Evolutionary conservation across 345 rosid species (phyloP), one percentile per base, ranked within the genome.

Genomic region (Lepidium sativum): DNA sequence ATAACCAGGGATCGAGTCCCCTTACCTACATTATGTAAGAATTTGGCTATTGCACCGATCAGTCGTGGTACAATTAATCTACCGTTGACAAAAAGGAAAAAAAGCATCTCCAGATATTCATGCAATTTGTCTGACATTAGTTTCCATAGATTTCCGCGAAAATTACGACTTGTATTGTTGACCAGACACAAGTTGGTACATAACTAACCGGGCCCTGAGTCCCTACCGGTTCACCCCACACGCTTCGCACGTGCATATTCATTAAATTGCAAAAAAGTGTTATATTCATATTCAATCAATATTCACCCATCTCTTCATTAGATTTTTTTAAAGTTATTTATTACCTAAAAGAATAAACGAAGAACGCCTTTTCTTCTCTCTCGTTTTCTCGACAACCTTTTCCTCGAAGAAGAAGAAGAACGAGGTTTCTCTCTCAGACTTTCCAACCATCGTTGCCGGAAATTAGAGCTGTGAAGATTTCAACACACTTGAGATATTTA

Each of bases 191-290:
- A 63, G 69, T 55, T 56, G 57, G 58, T 45, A 38, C 57, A 54
- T 38, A 37, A 27, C 55, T 31, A 56, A 33, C 70, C 63, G 60
- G 50, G 69, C 53, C 73, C 18, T 51, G 40, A 42, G 52, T 31
- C 70, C 65, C 63, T 31, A 54, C 75, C 55, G 38, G 42, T 59
- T 54, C 41, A 18, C 6, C 14, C 33, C 65, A 63, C 67, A 72
- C 67, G 55, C 56, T 41, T 65, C 37, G 56, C 76, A 72, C 76
- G 76, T 72, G 76, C 67, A 41, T 34, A 12, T 44, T 42, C 47
- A 17, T 56, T 7, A 4, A 57, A 45, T 11, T 10, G 13, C 14
- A 17, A 41, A 43, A 39, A 17, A 44, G 21, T 16, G 29, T 16
- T 57, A 60, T 18, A 54, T 18, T 27, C 31, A 6, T 27, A 27